These are phyloP conservation scores for Citrus hindsii DNA, from an alignment of 345 rosid genomes.

Conservation along the genomic window DNA sequence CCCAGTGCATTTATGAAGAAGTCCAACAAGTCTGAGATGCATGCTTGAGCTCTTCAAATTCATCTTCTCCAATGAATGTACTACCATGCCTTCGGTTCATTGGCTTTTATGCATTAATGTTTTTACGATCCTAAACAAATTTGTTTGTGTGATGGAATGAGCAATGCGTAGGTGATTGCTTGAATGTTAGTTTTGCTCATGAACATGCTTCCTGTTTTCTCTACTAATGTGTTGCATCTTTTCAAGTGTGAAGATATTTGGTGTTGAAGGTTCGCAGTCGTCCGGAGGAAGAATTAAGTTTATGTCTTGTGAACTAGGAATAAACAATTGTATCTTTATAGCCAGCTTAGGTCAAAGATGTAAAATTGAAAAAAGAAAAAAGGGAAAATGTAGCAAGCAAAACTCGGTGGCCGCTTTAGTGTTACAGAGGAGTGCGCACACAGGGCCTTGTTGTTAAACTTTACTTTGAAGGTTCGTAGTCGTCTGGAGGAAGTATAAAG, in stretches of 20 bases:
- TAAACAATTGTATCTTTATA: too few relatives aligned
- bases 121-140: background rate
- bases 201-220: background rate
- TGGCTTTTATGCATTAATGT: background rate
- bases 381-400: too few relatives aligned
- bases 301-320: background rate
- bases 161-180: background rate
- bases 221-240: background rate
- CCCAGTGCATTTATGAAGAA: slow-evolving; percentile 32
- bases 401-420: too few relatives aligned
- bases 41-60: background rate
- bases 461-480: too few relatives aligned
- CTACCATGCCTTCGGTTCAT: background rate
- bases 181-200: background rate
- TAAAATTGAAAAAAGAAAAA: too few relatives aligned
- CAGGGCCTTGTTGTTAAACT: too few relatives aligned
- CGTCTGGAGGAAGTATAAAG: too few relatives aligned
- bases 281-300: background rate
- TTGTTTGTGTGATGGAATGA: background rate
- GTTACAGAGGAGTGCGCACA: too few relatives aligned
- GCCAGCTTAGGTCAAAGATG: background rate
- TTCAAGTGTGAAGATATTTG: background rate
- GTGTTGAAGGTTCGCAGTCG: background rate
- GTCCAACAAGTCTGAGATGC: background rate
- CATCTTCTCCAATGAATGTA: background rate